Base-by-base conservation (phyloP, 2,329 filamentous ascomycete genomes). In the Colletotrichum melonis region DNA sequence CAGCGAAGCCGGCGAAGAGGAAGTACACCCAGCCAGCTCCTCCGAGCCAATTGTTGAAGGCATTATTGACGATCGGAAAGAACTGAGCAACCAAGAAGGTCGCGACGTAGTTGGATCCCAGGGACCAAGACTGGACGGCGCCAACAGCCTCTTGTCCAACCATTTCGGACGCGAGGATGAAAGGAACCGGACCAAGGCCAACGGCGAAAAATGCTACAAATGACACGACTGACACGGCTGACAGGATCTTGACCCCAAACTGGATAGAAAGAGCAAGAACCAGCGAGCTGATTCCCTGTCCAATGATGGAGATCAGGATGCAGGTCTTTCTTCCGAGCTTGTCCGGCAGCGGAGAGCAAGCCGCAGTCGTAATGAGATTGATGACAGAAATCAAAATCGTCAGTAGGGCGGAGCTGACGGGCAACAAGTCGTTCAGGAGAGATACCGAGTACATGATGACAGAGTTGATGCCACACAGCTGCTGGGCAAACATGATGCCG, bases 391-490 rank as follows among this genome's bases (percentile, higher is more conserved):
- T 95, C 67, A 94, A 84, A 73, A 98, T 96, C 67, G 96, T 97
- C 65, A 99, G 88, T 1, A 97, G 85, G 0, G 93, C 93, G 0
- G 95, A 96, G 74, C 92, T 95, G 59, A 95, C 90, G 4, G 94
- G 93, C 0, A 99, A 89, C 1, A 98, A 89, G 75, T 92, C 91
- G 38, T 93, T 91, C 16, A 99, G 89, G 1, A 99, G 91, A 0
- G 94, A 95, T 6, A 98, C 97, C 2, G 95, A 97, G 83, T 99
- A 99, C 95, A 99, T 98, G 83, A 98, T 93, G 79, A 98, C 96
- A 72, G 93, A 96, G 88, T 99, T 98, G 85, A 98, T 96, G 59
- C 95, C 96, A 72, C 94, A 96, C 49, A 98, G 88, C 81, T 99
- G 97, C 81, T 98, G 97, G 1, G 94, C 93, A 72, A 95, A 88